These are phyloP conservation scores for Hirschfeldia incana DNA, from an alignment of 345 rosid species.

Conservation along the genomic window DNA sequence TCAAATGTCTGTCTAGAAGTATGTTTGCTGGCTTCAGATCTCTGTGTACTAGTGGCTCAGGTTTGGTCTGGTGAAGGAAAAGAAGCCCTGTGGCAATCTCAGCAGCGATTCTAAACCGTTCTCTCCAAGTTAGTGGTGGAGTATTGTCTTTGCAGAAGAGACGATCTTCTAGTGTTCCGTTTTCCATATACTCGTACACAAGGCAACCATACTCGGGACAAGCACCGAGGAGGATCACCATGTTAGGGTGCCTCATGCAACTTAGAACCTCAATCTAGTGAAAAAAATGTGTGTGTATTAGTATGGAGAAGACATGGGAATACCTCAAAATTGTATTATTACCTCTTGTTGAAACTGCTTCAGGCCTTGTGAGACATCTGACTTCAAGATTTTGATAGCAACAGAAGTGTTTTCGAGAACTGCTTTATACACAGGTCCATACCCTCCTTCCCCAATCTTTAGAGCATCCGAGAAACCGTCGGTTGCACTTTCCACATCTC, in stretches of 20 bases:
- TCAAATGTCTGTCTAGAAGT: conserved; percentile 59
- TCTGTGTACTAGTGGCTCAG: conserved; percentile 84
- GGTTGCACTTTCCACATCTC: conserved; percentile 70
- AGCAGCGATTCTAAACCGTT: conserved; percentile 66
- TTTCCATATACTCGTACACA: conserved; percentile 84
- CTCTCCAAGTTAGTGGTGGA: conserved; percentile 67
- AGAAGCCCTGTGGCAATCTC: conserved; percentile 76
- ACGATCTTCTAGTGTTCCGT: conserved; percentile 87
- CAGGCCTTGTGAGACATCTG: conserved; percentile 69
- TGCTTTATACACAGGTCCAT: conserved; percentile 75
- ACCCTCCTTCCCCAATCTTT: conserved; percentile 93
- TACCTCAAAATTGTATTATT: conserved; percentile 39
- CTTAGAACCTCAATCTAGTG: conserved; percentile 62
- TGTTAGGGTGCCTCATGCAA: conserved; percentile 81
- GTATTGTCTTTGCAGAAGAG: conserved; percentile 63
- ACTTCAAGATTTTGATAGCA: conserved; percentile 76
- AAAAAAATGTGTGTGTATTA: no score
- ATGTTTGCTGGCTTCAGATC: conserved; percentile 94
- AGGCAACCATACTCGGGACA: conserved; percentile 88
- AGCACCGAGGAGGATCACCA: conserved; percentile 87
- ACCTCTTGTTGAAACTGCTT: conserved; percentile 75
- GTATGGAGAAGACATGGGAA: no score
- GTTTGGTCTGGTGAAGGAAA: conserved; percentile 82
- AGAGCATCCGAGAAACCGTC: conserved; percentile 48
- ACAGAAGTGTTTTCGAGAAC: conserved; percentile 57